phyloP scores from a whole-genome alignment of 2,329 filamentous ascomycete species.

The Verticillium zaregamsianum region DNA sequence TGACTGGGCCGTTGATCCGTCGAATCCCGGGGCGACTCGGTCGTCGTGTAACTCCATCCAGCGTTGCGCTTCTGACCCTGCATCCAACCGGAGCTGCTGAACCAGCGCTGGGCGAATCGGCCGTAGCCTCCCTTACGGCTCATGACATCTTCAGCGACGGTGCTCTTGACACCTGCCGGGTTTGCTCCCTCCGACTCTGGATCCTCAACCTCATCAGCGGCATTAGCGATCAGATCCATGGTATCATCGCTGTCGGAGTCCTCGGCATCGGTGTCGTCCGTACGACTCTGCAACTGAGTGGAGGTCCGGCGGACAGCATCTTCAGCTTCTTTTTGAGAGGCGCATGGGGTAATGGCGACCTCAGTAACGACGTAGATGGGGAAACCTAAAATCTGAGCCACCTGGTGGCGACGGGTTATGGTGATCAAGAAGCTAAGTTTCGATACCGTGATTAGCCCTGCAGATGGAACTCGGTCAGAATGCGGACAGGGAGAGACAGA shows the following conservation, averaged over 20 bases:
- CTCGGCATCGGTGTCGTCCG: conserved; percentile 34
- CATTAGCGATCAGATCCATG: conserved; percentile 24
- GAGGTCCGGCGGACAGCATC: conserved; percentile 64
- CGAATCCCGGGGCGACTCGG: conserved; percentile 7
- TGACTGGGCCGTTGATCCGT: conserved; percentile 8
- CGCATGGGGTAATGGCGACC: conserved; percentile 84
- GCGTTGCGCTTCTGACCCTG: conserved; percentile 65
- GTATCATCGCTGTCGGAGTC: conserved; percentile 46
- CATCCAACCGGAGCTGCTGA: conserved; percentile 79
- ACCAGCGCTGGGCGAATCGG: conserved; percentile 86
- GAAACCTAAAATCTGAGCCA: conserved; percentile 78
- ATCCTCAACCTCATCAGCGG: conserved; percentile 41
- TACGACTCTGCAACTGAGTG: conserved; percentile 31
- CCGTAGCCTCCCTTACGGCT: conserved; percentile 79
- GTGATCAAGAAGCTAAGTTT: conserved; percentile 79
- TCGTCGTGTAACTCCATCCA: conserved; percentile 53
- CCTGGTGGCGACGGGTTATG: conserved; percentile 81
- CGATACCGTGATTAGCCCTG: conserved; percentile 81
- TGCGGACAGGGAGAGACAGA: not conserved
- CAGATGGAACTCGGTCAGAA: conserved; percentile 8
- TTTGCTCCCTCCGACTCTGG: conserved; percentile 23
- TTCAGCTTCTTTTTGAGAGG: conserved; percentile 69
- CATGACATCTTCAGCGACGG: conserved; percentile 86
- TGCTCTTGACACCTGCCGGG: conserved; percentile 40
- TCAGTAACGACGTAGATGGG: conserved; percentile 86